Percentiles rank a stretch among this genome's conserved stretches.
Evolutionary conservation across 148 eudicot genomes (phyloP).

Genomic region (Silene conica): DNA sequence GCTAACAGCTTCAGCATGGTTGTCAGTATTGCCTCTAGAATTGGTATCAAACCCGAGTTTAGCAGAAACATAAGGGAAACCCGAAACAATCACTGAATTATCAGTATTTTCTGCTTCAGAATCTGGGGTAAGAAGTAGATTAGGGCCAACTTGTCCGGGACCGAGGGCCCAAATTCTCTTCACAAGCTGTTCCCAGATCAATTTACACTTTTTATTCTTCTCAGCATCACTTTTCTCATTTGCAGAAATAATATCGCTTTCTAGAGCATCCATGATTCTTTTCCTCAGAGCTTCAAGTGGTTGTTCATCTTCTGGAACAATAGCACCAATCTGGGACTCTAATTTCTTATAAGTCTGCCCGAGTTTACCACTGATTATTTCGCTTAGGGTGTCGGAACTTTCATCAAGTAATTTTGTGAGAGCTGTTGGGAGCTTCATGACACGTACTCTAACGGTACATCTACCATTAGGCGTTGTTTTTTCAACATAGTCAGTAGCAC

Average conservation of each 20-base stretch:
- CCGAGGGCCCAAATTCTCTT: slow-evolving; percentile 91
- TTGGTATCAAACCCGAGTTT: slow-evolving; percentile 59
- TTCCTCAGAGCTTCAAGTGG: slow-evolving; percentile 69
- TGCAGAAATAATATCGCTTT: slow-evolving; percentile 48
- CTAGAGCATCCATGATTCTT: slow-evolving; percentile 62
- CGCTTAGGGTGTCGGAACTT: slow-evolving; percentile 61
- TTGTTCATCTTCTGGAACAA: slow-evolving; percentile 47
- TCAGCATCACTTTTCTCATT: slow-evolving; percentile 51
- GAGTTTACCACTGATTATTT: slow-evolving; percentile 67
- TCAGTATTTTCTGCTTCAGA: slow-evolving; percentile 25
- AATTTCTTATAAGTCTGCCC: slow-evolving; percentile 52
- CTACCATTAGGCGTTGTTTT: slow-evolving; percentile 83
- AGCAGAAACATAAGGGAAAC: slow-evolving; percentile 67
- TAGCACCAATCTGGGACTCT: slow-evolving; percentile 50
- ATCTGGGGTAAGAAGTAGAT: slow-evolving; percentile 65
- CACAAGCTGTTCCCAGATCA: slow-evolving; percentile 54
- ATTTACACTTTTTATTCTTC: slow-evolving; percentile 45
- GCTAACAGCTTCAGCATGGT: slow-evolving; percentile 56
- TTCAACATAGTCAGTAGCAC: slow-evolving; percentile 60
- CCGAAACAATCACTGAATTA: slow-evolving; percentile 49
- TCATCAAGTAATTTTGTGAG: slow-evolving; percentile 81
- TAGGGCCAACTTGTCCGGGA: slow-evolving; percentile 89
- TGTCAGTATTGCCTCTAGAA: slow-evolving; percentile 11
- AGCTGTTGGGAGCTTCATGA: slow-evolving; percentile 73
- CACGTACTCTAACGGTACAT: slow-evolving; percentile 74